Base-by-base conservation (phyloP, 306 rosid species). In the Prunus salicina region DNA sequence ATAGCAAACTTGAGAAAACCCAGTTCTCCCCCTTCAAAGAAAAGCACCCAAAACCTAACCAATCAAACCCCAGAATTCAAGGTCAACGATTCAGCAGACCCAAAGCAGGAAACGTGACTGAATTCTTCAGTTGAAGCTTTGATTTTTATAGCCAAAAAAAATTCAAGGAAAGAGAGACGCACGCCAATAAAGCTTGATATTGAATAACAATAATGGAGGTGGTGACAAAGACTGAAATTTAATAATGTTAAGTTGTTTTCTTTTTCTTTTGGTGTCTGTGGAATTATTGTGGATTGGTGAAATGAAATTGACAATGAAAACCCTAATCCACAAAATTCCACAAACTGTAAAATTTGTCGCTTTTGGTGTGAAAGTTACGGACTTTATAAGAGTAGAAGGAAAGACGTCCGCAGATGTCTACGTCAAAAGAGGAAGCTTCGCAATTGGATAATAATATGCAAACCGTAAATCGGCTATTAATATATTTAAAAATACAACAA, bases 101-200 rank as follows among this genome's bases (percentile, higher is more conserved):
- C 79, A 3, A 9, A 46, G 69, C 6, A 25, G 3, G 56, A 73
- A 65, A 79, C 46, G 38, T 14, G 64, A 55, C 41, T 27, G 56
- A 57, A 56, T 14, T 56, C 13, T 28, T 55, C 51, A 9, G 74
- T 67, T 25, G 10, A 30, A 50, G 71, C 24, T 64, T 46, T 25
- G 38, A 73, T 67, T 34, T 78, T 74, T 78, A 82, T 74, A 78
- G 82, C 47, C 46, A 30, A 12, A 28, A 28, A 57, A 22, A 16
- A 73, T 57, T 5, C 34, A 78, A 55, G 60, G 70, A 74, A 69
- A 63, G 22, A 46, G 11, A 65, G 15, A 10, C 47, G 49, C 65
- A 74, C 83, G 80, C 46, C 46, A 78, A 11, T 43, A 45, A 3
- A 12, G 49, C 20, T 2, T 46, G 76, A 38, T 70, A 24, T 45